Evolutionary conservation across 2,329 filamentous ascomycete species (phyloP).

Genomic region (Trichoderma asperellum): DNA sequence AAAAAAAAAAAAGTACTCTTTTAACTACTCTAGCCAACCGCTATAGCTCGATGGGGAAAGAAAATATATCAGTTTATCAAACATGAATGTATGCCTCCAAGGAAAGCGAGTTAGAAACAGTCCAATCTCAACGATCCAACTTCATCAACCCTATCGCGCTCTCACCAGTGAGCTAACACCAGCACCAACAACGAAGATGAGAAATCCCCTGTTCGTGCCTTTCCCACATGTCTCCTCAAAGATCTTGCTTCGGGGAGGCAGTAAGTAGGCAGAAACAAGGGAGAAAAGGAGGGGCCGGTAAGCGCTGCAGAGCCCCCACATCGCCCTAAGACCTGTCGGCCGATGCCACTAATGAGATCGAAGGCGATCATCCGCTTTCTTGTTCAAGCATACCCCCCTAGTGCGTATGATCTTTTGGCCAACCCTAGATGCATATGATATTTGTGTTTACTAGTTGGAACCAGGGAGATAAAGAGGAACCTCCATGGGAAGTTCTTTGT

Average conservation of each 20-base stretch:
- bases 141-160: not conserved
- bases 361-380: not conserved
- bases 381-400: not conserved
- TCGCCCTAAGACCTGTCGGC: not conserved
- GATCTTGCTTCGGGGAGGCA: not conserved
- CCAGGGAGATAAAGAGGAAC: constrained; percentile 35
- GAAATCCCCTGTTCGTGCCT: not conserved
- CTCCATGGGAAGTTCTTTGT: constrained; percentile 36
- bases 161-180: not conserved
- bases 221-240: not conserved
- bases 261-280: not conserved
- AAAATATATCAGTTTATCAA: not conserved
- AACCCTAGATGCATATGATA: not conserved
- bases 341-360: not conserved
- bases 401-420: not conserved
- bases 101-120: not conserved
- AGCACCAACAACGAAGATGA: not conserved
- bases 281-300: not conserved
- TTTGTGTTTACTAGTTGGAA: constrained; percentile 1
- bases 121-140: not conserved
- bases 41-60: not conserved
- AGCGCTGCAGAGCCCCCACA: constrained; percentile 2
- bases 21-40: too few relatives aligned
- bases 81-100: not conserved
- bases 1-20: too few relatives aligned